A percentile compares a stretch with the other conserved stretches of the same genome.
Evolutionary conservation across 2,329 filamentous ascomycete genomes (phyloP).

Genomic region (Penicillium sp.): DNA sequence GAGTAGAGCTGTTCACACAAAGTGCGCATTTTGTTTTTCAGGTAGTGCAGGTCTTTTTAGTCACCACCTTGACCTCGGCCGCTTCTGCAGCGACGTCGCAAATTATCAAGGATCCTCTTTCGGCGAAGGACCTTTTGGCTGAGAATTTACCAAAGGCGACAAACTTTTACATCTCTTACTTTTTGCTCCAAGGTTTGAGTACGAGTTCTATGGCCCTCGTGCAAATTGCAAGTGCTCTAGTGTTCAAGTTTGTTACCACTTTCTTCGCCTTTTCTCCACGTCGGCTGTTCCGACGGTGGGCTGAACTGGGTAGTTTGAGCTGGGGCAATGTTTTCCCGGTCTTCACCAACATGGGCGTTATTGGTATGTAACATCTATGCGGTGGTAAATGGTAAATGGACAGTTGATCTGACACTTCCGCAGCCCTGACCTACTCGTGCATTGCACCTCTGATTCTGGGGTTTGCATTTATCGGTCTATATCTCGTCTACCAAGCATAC

Average conservation of each 20-base stretch:
- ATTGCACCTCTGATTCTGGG: conserved; percentile 84
- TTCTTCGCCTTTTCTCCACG: conserved; percentile 73
- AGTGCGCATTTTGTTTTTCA: conserved; percentile 77
- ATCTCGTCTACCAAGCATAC: conserved; percentile 83
- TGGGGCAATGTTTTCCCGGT: conserved; percentile 86
- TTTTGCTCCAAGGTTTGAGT: conserved; percentile 85
- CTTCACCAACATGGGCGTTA: conserved; percentile 78
- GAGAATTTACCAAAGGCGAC: conserved; percentile 79
- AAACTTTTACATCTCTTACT: conserved; percentile 96
- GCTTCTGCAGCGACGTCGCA: conserved; percentile 72
- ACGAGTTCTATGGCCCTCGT: conserved; percentile 74
- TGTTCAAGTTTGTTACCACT: conserved; percentile 74
- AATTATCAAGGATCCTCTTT: conserved; percentile 67
- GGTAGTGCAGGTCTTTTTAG: conserved; percentile 87
- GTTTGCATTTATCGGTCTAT: conserved; percentile 78
- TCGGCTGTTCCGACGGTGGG: conserved; percentile 76
- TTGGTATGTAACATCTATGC: conserved; percentile 58
- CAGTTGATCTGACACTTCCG: conserved; percentile 11
- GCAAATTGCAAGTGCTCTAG: conserved; percentile 71
- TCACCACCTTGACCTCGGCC: conserved; percentile 81
- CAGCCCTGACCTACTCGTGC: conserved; percentile 81
- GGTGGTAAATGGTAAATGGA: background rate
- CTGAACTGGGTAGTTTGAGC: conserved; percentile 71
- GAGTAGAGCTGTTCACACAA: conserved; percentile 86
- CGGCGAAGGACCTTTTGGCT: conserved; percentile 69